Evolutionary conservation across 495 filamentous ascomycete genomes (phyloP).

Genomic region (Penicillium maclennaniae): DNA sequence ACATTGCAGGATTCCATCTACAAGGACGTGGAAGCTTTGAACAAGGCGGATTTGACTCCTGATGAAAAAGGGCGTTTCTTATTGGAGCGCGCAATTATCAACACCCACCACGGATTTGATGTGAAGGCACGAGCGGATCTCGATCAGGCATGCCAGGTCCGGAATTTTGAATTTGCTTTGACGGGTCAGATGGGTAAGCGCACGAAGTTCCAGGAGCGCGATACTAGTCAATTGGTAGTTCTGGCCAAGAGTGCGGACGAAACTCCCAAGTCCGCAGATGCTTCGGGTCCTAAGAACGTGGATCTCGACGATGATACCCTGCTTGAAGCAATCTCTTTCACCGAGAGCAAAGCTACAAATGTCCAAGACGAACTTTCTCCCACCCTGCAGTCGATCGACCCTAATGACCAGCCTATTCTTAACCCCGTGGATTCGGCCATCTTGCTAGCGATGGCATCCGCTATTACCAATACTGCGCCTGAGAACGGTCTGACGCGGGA

Average conservation of each 20-base stretch:
- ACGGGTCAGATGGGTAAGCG: slow-evolving; percentile 86
- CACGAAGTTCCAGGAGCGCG: slow-evolving; percentile 87
- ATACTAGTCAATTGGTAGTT: slow-evolving; percentile 87
- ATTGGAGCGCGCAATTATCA: slow-evolving; percentile 75
- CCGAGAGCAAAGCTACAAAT: slow-evolving; percentile 43
- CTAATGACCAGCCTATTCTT: slow-evolving; percentile 78
- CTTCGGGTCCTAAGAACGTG: slow-evolving; percentile 58
- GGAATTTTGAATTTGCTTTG: slow-evolving; percentile 75
- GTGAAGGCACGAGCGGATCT: slow-evolving; percentile 69
- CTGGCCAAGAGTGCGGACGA: slow-evolving; percentile 67
- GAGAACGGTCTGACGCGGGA: slow-evolving; percentile 83
- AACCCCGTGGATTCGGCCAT: slow-evolving; percentile 80
- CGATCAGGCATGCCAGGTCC: slow-evolving; percentile 55
- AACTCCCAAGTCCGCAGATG: slow-evolving; percentile 13
- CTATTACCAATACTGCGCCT: slow-evolving; percentile 83
- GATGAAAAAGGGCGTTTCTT: slow-evolving; percentile 59
- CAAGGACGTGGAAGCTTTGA: slow-evolving; percentile 42
- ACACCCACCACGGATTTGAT: slow-evolving; percentile 84
- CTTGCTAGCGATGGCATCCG: slow-evolving; percentile 74
- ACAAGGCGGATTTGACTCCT: slow-evolving; percentile 35
- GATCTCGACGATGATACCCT: slow-evolving; percentile 90
- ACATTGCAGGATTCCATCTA: slow-evolving; percentile 58
- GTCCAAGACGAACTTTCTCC: slow-evolving; percentile 56
- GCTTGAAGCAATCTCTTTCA: slow-evolving; percentile 79
- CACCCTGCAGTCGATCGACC: slow-evolving; percentile 58